Percentiles rank a stretch among this genome's conserved stretches.
These are phyloP conservation scores for Cicer cuneatum DNA, from an alignment of 306 rosid genomes.

Conservation along the genomic window DNA sequence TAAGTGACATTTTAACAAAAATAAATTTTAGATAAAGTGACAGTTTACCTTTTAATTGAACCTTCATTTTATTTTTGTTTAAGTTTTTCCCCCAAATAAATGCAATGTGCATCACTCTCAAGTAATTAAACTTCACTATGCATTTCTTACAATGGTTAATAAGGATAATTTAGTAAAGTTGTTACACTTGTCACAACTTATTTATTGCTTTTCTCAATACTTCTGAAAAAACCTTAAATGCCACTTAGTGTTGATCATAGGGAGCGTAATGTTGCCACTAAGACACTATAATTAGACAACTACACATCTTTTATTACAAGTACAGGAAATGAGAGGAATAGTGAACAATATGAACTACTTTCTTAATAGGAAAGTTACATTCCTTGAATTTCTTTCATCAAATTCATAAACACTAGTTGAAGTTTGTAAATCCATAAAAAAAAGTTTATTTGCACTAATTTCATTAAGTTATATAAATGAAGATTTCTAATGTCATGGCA, in stretches of 20 bases:
- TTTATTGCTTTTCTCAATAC: background rate
- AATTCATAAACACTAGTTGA: slow-evolving; percentile 24
- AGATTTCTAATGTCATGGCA: slow-evolving; percentile 24
- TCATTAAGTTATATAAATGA: slow-evolving; percentile 29
- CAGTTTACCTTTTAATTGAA: background rate
- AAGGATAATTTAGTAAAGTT: background rate
- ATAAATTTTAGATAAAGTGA: background rate
- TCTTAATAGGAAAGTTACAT: slow-evolving; percentile 17
- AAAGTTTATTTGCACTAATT: slow-evolving; percentile 22
- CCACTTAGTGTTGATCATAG: background rate
- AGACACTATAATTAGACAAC: background rate
- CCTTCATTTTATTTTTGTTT: background rate
- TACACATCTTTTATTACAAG: background rate
- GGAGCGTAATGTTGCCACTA: slow-evolving; percentile 1
- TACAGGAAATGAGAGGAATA: slow-evolving; percentile 8
- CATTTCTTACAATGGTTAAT: background rate
- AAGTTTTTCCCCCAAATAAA: background rate
- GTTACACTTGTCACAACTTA: background rate
- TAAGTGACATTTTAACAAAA: too few relatives aligned
- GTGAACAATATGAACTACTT: slow-evolving; percentile 3
- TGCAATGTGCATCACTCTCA: slow-evolving; percentile 4
- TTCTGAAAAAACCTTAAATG: background rate
- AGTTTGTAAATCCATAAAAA: slow-evolving; percentile 3
- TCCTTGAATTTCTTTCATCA: slow-evolving; percentile 37
- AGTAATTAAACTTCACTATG: background rate